Evolutionary conservation across 1,284 basidiomycete species (phyloP).

Genomic region (Salmacisia buchloeana): DNA sequence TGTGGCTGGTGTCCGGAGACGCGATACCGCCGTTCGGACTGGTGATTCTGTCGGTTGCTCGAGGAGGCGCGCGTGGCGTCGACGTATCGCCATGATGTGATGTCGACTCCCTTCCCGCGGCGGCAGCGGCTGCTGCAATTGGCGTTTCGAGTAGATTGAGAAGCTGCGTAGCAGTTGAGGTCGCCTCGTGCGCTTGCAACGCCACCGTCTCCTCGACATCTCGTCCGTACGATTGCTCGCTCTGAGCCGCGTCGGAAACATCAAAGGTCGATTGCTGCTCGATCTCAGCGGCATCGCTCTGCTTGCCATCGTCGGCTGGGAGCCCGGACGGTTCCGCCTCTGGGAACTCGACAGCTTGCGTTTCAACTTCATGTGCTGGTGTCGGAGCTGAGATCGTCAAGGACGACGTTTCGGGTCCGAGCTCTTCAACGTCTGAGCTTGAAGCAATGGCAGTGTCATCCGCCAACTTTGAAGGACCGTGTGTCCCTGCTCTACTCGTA

Average conservation of each 20-base stretch:
- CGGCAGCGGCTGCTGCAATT: neutral
- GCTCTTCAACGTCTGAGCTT: neutral
- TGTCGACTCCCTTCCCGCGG: too few species aligned
- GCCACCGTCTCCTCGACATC: neutral
- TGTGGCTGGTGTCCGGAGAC: neutral
- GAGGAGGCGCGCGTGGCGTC: neutral
- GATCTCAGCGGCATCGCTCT: too few species aligned
- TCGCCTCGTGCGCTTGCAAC: neutral
- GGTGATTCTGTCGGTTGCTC: neutral
- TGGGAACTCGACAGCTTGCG: neutral
- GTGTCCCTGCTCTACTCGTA: too few species aligned
- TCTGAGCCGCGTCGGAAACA: neutral
- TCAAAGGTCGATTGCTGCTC: too few species aligned
- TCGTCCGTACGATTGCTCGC: neutral
- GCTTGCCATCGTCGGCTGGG: too few species aligned
- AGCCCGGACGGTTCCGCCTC: too few species aligned
- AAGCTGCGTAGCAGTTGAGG: neutral
- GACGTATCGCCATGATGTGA: too few species aligned
- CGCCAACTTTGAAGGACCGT: neutral
- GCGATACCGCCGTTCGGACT: neutral
- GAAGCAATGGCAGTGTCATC: neutral
- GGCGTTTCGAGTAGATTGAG: neutral
- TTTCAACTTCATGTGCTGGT: too few species aligned
- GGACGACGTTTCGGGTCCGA: neutral
- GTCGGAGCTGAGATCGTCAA: neutral